These are phyloP conservation scores for Alternaria ethzedia DNA, from an alignment of 2,329 filamentous ascomycete genomes.

Conservation along the genomic window DNA sequence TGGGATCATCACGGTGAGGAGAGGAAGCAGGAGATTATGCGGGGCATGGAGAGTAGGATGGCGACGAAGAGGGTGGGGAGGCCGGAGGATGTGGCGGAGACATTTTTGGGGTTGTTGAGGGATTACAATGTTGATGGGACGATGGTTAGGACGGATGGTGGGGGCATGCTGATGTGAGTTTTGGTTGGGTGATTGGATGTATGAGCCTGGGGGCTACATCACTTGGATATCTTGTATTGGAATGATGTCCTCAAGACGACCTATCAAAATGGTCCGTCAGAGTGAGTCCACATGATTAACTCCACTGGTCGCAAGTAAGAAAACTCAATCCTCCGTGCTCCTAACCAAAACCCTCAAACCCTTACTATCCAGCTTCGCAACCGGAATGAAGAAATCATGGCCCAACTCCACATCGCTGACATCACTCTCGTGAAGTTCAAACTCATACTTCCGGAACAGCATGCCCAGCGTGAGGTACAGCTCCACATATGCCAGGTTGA, in stretches of 20 bases:
- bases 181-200: background rate
- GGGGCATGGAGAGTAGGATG: slow-evolving; percentile 25
- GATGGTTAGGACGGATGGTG: slow-evolving; percentile 54
- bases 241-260: background rate
- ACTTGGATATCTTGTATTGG: background rate
- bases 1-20: slow-evolving; percentile 45
- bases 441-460: slow-evolving; percentile 42
- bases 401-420: slow-evolving; percentile 41
- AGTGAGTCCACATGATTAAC: background rate
- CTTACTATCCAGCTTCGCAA: slow-evolving; percentile 39
- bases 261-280: background rate
- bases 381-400: slow-evolving; percentile 50
- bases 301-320: background rate
- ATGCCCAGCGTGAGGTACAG: slow-evolving; percentile 42
- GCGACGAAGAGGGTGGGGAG: slow-evolving; percentile 35
- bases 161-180: slow-evolving; percentile 26
- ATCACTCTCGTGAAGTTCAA: slow-evolving; percentile 39
- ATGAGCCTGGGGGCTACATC: background rate
- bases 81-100: slow-evolving; percentile 49
- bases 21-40: slow-evolving; percentile 30
- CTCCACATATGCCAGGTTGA: slow-evolving; percentile 47
- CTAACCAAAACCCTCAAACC: slow-evolving; percentile 44
- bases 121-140: slow-evolving; percentile 56
- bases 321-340: slow-evolving; percentile 22
- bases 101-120: slow-evolving; percentile 57